Evolutionary conservation across 345 rosid genomes (phyloP).

Genomic region (Brassica napus): DNA sequence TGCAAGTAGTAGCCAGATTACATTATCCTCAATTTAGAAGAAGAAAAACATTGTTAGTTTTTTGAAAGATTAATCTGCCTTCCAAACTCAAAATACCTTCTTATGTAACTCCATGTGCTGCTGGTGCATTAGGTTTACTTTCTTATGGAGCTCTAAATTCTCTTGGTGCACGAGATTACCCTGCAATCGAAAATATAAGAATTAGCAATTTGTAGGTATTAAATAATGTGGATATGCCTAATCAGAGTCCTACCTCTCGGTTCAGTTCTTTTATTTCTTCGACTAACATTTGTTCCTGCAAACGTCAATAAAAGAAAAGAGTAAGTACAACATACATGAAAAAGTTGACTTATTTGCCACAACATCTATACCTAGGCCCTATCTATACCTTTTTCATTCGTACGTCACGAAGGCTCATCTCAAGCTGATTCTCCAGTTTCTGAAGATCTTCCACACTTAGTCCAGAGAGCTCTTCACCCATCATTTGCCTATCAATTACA

Average conservation of each 20-base stretch:
- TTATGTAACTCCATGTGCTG: constrained; percentile 57
- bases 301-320: constrained; percentile 5
- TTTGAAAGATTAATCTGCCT: neutral
- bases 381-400: constrained; percentile 58
- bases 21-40: constrained; percentile 17
- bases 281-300: constrained; percentile 60
- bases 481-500: constrained; percentile 54
- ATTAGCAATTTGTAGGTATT: neutral
- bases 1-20: constrained; percentile 34
- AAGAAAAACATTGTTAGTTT: no score
- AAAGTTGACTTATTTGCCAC: neutral
- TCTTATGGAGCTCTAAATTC: constrained; percentile 53
- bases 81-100: constrained; percentile 44
- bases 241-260: constrained; percentile 47
- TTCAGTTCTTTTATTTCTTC: constrained; percentile 64
- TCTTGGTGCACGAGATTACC: constrained; percentile 59
- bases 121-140: constrained; percentile 46
- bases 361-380: neutral
- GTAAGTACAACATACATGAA: neutral
- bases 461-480: constrained; percentile 87
- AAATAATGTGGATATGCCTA: neutral
- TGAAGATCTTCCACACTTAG: constrained; percentile 57
- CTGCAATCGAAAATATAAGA: constrained; percentile 40
- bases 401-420: constrained; percentile 62
- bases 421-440: constrained; percentile 70